A percentile compares a stretch with the other conserved stretches of the same genome.
phyloP scores from a whole-genome alignment of 2,329 filamentous ascomycete genomes.

The Pseudogymnoascus pannorum region DNA sequence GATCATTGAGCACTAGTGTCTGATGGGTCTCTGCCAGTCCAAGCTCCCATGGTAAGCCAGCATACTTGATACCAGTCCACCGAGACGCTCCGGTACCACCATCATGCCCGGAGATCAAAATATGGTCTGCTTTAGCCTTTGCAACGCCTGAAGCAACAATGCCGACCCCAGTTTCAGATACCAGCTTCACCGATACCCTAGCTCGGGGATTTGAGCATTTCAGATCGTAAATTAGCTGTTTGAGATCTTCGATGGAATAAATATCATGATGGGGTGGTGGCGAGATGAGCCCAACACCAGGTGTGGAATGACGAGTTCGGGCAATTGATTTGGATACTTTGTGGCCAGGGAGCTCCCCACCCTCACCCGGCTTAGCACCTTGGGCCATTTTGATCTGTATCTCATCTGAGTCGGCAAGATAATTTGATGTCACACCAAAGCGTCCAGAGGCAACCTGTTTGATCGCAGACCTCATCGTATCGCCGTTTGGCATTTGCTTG shows the following conservation, averaged over 20 bases:
- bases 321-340: conserved; percentile 94
- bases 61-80: conserved; percentile 99
- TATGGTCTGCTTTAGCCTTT: conserved; percentile 95
- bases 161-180: conserved; percentile 94
- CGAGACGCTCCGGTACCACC: conserved; percentile 93
- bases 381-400: conserved; percentile 99
- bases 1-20: conserved; percentile 89
- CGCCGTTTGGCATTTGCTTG: conserved; percentile 77
- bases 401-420: conserved; percentile 90
- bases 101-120: conserved; percentile 92
- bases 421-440: conserved; percentile 92
- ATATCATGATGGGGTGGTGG: conserved; percentile 97
- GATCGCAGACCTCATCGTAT: conserved; percentile 95
- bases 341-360: conserved; percentile 92
- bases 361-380: conserved; percentile 94
- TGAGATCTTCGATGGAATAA: conserved; percentile 96
- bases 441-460: conserved; percentile 95
- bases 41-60: conserved; percentile 91
- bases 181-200: conserved; percentile 91
- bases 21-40: conserved; percentile 97
- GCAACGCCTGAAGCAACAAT: conserved; percentile 96
- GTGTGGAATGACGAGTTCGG: conserved; percentile 89
- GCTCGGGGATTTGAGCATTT: conserved; percentile 93
- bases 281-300: conserved; percentile 91
- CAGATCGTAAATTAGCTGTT: conserved; percentile 94